Conservation (phyloP, 176 grass and related monocot genomes). For the Musa acuminata region DNA sequence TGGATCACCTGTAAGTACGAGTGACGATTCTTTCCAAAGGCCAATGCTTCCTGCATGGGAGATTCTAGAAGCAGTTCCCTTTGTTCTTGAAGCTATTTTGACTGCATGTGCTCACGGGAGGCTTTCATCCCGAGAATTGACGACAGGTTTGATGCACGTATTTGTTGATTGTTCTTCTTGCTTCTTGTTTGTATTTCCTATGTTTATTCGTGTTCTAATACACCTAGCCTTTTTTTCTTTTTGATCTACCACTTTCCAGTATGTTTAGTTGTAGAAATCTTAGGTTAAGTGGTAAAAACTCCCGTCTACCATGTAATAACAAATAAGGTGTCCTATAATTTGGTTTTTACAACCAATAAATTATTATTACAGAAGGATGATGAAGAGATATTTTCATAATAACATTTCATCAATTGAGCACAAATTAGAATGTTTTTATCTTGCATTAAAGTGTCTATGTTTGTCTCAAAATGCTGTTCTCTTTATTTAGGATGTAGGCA, state of each 20-base stretch:
- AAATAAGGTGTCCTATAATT: too few relatives aligned
- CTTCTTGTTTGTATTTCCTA: neutral
- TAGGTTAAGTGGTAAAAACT: too few relatives aligned
- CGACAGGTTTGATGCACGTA: slow-evolving; percentile 45
- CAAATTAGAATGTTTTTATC: too few relatives aligned
- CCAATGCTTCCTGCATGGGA: slow-evolving; percentile 87
- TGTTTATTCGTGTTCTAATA: neutral
- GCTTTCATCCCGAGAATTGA: slow-evolving; percentile 86
- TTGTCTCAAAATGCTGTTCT: too few relatives aligned
- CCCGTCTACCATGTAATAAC: too few relatives aligned
- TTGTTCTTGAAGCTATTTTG: slow-evolving; percentile 93
- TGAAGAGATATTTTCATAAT: too few relatives aligned
- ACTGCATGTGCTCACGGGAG: slow-evolving; percentile 91
- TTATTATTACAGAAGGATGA: too few relatives aligned
- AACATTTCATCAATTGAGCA: too few relatives aligned
- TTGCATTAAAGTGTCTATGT: too few relatives aligned
- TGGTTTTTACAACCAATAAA: too few relatives aligned
- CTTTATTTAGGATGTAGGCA: too few relatives aligned
- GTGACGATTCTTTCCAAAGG: slow-evolving; percentile 70
- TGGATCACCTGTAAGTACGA: slow-evolving; percentile 48
- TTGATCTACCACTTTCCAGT: neutral
- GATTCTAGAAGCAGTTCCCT: slow-evolving; percentile 90
- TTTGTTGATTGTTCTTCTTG: neutral
- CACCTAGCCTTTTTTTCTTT: neutral
- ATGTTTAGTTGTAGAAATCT: too few relatives aligned